A percentile compares a stretch with the other conserved stretches of the same genome.
Conservation (phyloP, 78 protist species). For the Anaeramoeba flamelloides region DNA sequence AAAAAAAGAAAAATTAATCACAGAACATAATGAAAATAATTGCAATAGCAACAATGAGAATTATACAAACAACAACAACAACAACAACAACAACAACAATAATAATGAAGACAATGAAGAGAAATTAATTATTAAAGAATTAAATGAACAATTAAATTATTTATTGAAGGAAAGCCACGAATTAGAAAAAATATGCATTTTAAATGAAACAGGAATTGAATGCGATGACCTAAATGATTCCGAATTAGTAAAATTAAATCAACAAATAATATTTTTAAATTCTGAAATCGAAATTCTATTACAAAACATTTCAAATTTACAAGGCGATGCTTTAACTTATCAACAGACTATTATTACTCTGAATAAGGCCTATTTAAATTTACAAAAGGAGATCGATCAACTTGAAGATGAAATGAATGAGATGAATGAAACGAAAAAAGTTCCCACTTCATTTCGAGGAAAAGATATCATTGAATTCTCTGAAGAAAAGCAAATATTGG, state of each 20-base stretch:
- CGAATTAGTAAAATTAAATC: neutral
- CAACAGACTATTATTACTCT: neutral
- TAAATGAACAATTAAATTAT: neutral
- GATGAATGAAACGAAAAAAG: neutral
- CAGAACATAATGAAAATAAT: neutral
- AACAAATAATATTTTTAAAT: neutral
- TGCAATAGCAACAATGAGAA: too few species aligned
- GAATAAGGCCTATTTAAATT: neutral
- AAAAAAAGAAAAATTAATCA: neutral
- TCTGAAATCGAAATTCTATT: neutral
- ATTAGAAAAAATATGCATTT: neutral
- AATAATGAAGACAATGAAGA: too few species aligned
- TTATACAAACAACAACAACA: too few species aligned
- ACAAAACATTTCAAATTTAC: neutral
- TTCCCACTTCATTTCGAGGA: neutral
- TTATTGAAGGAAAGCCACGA: neutral
- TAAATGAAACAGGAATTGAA: neutral
- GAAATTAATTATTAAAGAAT: neutral
- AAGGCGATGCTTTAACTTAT: neutral
- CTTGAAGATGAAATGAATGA: neutral
- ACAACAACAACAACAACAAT: too few species aligned
- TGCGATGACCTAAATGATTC: neutral
- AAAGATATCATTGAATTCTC: neutral
- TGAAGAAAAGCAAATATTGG: too few species aligned
- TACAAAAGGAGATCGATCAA: neutral